Conservation (phyloP, 179 eudicot species). For the Beta corolliflora region DNA sequence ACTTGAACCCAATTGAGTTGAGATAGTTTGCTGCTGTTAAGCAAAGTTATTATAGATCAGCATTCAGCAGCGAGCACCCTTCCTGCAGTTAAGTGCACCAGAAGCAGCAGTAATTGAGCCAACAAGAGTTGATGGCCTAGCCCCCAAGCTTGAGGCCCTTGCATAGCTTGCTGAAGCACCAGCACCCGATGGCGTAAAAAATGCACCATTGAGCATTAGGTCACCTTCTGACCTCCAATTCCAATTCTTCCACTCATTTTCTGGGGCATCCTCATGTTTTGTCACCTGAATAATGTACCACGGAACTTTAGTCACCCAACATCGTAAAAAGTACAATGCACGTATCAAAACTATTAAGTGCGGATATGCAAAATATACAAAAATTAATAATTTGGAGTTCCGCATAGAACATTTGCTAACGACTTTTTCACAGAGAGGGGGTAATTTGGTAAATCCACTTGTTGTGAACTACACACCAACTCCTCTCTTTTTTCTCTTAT, state of each 20-base stretch:
- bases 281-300: slow-evolving; percentile 46
- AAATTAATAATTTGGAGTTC: too few species aligned
- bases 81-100: slow-evolving; percentile 56
- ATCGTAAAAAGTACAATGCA: not conserved
- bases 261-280: slow-evolving; percentile 67
- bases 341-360: too few species aligned
- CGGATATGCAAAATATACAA: too few species aligned
- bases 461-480: too few species aligned
- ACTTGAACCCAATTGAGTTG: slow-evolving; percentile 18
- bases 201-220: slow-evolving; percentile 72
- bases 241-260: slow-evolving; percentile 64
- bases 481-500: too few species aligned
- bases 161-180: slow-evolving; percentile 64
- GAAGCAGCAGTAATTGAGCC: slow-evolving; percentile 53
- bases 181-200: slow-evolving; percentile 60
- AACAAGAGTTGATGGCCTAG: slow-evolving; percentile 57
- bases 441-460: too few species aligned
- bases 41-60: slow-evolving; percentile 24
- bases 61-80: slow-evolving; percentile 63
- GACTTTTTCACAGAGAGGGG: too few species aligned
- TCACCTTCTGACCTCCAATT: slow-evolving; percentile 88
- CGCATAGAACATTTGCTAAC: too few species aligned
- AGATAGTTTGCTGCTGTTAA: slow-evolving; percentile 15
- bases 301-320: not conserved
- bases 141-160: slow-evolving; percentile 72